Evolutionary conservation across 2,329 filamentous ascomycete species (phyloP).

Genomic region (Nemania abortiva): DNA sequence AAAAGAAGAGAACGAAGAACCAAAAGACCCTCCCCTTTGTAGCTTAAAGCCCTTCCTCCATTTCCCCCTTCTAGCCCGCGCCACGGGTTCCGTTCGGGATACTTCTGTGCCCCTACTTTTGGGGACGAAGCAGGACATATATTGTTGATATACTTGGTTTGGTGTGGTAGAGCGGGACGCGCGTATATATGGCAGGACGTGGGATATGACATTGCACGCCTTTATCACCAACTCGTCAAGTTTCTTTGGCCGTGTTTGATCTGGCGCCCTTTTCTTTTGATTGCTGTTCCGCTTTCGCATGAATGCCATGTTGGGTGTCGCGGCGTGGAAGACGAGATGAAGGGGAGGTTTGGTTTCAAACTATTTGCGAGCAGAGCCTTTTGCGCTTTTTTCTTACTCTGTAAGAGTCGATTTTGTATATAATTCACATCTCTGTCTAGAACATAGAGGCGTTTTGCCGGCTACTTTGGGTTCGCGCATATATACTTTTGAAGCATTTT

Average conservation of each 20-base stretch:
- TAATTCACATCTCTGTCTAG: conserved; percentile 34
- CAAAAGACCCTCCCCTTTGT: conserved; percentile 16
- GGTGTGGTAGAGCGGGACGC: neutral
- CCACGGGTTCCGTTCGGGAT: conserved; percentile 14
- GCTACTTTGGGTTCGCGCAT: conserved; percentile 18
- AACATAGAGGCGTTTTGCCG: conserved; percentile 35
- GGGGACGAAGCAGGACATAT: conserved; percentile 14
- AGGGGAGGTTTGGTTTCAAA: neutral
- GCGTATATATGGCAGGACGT: conserved; percentile 21
- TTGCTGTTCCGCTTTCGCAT: neutral
- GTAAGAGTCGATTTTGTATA: conserved; percentile 24
- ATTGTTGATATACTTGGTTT: conserved; percentile 15
- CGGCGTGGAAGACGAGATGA: conserved; percentile 19
- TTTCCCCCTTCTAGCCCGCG: neutral
- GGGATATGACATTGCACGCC: conserved; percentile 9
- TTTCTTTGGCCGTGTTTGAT: conserved; percentile 2
- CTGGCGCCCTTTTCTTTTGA: neutral
- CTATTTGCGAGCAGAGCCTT: conserved; percentile 12
- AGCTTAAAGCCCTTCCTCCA: conserved; percentile 2
- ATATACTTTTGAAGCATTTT: conserved; percentile 16
- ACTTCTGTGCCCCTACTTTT: conserved; percentile 1
- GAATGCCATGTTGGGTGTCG: neutral
- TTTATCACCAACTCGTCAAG: neutral
- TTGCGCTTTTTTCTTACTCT: conserved; percentile 7
- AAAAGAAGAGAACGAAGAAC: conserved; percentile 1